Evolutionary conservation across 495 filamentous ascomycete genomes (phyloP), one percentile per base, ranked within the genome.

Genomic region (Aspergillus carlsbadensis): DNA sequence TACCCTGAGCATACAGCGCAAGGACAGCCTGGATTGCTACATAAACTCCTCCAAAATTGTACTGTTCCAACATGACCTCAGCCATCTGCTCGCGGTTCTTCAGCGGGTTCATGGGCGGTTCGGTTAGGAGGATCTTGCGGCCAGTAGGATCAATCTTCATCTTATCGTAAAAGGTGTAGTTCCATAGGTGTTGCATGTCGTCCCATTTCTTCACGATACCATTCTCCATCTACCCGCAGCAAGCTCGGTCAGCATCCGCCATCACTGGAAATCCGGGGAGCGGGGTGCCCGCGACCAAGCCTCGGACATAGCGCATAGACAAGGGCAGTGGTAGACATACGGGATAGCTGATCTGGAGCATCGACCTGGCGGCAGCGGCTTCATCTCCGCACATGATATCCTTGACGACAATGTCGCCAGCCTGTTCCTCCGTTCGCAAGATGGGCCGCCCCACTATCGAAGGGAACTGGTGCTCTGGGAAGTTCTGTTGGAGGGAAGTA

Each of bases 331-430:
- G 15, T 41, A 61, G 53, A 71, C 80, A 65, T 83, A 90, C 87
- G 64, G 94, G 94, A 72, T 98, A 98, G 69, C 85, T 92, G 64
- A 99, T 94, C 68, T 99, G 95, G 49, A 99, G 84, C 91, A 96
- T 95, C 54, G 90, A 93, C 61, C 94, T 84, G 59, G 93, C 94
- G 24, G 90, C 91, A 10, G 94, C 92, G 24, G 94, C 94, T 77
- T 99, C 94, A 77, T 99, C 95, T 62, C 94, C 94, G 78, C 92
- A 96, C 94, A 99, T 99, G 66, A 99, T 97, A 80, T 99, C 94
- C 81, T 97, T 97, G 69, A 99, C 90, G 58, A 92, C 79, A 61
- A 89, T 82, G 66, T 89, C 87, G 56, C 79, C 85, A 64, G 78
- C 73, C 67, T 85, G 81, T 73, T 99, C 94, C 77, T 99, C 94